A percentile compares a stretch with the other conserved stretches of the same genome.
phyloP scores from a whole-genome alignment of 768 basidiomycete genomes.

The Boletus fagicola region DNA sequence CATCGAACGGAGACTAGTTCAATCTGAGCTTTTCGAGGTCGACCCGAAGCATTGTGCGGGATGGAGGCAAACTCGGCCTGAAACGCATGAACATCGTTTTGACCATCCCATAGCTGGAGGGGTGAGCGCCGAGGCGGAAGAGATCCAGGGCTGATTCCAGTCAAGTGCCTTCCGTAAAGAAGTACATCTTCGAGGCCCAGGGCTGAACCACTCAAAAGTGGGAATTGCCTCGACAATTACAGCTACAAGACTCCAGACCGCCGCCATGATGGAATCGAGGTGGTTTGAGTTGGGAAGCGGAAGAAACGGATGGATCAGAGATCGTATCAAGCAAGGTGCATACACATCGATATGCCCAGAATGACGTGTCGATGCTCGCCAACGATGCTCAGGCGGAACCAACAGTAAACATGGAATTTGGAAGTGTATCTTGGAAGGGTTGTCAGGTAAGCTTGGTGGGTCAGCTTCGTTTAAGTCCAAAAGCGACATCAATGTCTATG shows the following conservation, averaged over 20 bases:
- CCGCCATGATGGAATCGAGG: neutral
- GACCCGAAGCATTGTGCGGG: no score
- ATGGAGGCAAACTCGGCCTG: neutral
- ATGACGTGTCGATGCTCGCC: no score
- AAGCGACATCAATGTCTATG: no score
- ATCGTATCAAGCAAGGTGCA: neutral
- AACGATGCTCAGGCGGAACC: no score
- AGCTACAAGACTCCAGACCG: neutral
- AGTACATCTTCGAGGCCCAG: neutral
- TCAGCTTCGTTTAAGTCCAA: no score
- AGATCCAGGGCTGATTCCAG: neutral
- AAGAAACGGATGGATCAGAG: neutral
- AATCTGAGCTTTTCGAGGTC: no score
- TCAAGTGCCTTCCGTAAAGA: neutral
- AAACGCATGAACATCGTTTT: neutral
- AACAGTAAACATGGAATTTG: no score
- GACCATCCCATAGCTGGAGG: neutral
- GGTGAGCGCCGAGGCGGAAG: neutral
- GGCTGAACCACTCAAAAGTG: neutral
- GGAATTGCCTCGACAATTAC: neutral
- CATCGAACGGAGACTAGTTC: neutral
- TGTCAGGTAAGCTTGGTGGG: no score
- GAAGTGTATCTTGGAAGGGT: no score
- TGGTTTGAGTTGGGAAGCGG: neutral
- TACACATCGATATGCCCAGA: neutral